Evolutionary conservation across 345 rosid genomes (phyloP).

Genomic region (Ricinus communis): DNA sequence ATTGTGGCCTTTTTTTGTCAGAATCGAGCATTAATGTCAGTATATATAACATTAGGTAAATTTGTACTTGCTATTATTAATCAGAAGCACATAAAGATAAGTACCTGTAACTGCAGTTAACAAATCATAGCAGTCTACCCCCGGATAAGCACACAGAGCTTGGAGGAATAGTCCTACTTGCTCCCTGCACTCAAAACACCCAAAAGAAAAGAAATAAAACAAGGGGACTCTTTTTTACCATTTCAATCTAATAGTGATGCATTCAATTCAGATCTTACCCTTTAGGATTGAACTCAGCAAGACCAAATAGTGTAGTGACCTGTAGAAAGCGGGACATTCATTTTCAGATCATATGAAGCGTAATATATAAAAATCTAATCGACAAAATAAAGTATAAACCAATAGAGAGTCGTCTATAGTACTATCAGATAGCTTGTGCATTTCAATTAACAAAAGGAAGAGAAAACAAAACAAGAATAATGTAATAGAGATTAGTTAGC

Average conservation of each 20-base stretch:
- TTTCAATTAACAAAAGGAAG: too few relatives aligned
- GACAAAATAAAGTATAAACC: not conserved
- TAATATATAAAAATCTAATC: not conserved
- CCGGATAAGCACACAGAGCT: constrained; percentile 55
- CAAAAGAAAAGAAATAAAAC: not conserved
- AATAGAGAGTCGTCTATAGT: too few relatives aligned
- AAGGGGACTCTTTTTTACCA: not conserved
- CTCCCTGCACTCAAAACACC: constrained; percentile 39
- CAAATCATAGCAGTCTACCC: constrained; percentile 73
- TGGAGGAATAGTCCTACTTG: constrained; percentile 45
- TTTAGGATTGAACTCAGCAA: constrained; percentile 80
- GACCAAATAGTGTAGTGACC: constrained; percentile 52
- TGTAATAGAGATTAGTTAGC: not conserved
- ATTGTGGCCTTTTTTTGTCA: constrained; percentile 50
- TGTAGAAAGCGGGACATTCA: constrained; percentile 24
- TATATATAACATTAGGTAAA: too few relatives aligned
- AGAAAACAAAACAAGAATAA: not conserved
- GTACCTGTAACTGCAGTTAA: constrained; percentile 68
- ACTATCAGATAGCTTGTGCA: too few relatives aligned
- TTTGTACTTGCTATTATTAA: too few relatives aligned
- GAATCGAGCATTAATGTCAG: too few relatives aligned
- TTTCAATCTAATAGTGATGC: not conserved
- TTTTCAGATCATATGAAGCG: too few relatives aligned
- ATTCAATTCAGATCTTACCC: constrained; percentile 35
- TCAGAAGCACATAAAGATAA: not conserved